Evolutionary conservation across 306 rosid species (phyloP).

Genomic region (Cyclanthera cordifolia): DNA sequence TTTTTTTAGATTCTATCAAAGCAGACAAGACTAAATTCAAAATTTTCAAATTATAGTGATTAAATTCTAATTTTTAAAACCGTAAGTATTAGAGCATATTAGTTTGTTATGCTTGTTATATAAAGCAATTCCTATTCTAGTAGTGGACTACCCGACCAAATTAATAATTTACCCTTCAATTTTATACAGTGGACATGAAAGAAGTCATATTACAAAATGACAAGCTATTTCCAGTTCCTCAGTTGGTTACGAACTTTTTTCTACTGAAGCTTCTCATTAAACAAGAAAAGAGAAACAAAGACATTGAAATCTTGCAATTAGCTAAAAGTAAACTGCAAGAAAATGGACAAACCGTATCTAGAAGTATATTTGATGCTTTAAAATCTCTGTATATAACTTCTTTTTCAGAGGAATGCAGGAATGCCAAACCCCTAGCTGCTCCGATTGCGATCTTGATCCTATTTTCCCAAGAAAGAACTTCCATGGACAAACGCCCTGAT

Average conservation of each 20-base stretch:
- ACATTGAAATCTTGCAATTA: not conserved
- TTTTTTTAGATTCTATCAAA: too few relatives aligned
- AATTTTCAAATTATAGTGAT: too few relatives aligned
- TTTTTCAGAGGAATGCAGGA: constrained; percentile 59
- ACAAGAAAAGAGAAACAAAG: not conserved
- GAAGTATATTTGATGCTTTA: constrained; percentile 82
- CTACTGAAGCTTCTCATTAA: not conserved
- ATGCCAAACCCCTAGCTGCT: constrained; percentile 83
- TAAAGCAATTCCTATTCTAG: too few relatives aligned
- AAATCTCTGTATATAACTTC: constrained; percentile 82
- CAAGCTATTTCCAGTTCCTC: not conserved
- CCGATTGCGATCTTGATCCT: constrained; percentile 66
- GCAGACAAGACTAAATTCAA: too few relatives aligned
- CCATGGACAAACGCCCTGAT: constrained; percentile 39
- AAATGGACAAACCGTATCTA: constrained; percentile 50
- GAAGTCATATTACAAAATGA: not conserved
- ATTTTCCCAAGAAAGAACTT: constrained; percentile 55
- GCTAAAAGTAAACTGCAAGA: not conserved
- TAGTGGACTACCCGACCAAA: too few relatives aligned
- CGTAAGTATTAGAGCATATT: too few relatives aligned
- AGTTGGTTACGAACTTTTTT: not conserved
- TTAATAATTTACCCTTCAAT: too few relatives aligned
- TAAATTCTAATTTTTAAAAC: too few relatives aligned
- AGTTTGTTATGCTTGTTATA: too few relatives aligned
- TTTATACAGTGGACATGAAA: not conserved